Evolutionary conservation across 805 yeast species (phyloP).

Genomic region (Suhomyces xylopsoci): DNA sequence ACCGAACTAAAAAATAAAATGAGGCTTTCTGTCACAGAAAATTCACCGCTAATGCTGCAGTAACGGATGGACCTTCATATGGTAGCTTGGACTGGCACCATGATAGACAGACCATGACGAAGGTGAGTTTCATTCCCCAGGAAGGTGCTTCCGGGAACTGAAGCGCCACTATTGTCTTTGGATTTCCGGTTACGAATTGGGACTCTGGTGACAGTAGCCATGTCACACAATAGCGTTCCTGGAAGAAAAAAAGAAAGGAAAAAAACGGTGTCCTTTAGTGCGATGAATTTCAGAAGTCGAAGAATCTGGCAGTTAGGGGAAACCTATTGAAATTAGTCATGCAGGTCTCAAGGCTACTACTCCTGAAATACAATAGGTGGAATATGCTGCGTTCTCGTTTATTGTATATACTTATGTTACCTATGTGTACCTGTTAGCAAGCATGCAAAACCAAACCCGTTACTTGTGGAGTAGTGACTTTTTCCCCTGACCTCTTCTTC

Average conservation of each 20-base stretch:
- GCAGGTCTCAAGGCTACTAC: neutral
- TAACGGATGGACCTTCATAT: neutral
- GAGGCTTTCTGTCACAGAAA: neutral
- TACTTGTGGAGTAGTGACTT: neutral
- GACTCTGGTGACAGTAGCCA: neutral
- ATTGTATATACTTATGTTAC: neutral
- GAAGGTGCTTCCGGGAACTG: neutral
- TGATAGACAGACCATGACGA: neutral
- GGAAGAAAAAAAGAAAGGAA: neutral
- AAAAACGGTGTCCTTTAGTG: neutral
- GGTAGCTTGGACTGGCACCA: neutral
- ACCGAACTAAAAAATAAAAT: neutral
- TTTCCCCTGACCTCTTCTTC: neutral
- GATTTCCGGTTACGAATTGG: neutral
- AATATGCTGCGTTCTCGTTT: neutral
- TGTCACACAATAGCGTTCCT: neutral
- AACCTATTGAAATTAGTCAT: neutral
- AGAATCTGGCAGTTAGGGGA: neutral
- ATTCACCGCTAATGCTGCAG: neutral
- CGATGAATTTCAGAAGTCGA: neutral
- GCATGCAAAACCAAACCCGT: neutral
- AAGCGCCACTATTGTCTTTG: neutral
- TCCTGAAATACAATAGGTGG: neutral
- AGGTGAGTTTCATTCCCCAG: neutral
- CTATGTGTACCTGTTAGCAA: neutral